Evolutionary conservation across 768 basidiomycete species (phyloP).

Genomic region (Gymnopilus junonius): DNA sequence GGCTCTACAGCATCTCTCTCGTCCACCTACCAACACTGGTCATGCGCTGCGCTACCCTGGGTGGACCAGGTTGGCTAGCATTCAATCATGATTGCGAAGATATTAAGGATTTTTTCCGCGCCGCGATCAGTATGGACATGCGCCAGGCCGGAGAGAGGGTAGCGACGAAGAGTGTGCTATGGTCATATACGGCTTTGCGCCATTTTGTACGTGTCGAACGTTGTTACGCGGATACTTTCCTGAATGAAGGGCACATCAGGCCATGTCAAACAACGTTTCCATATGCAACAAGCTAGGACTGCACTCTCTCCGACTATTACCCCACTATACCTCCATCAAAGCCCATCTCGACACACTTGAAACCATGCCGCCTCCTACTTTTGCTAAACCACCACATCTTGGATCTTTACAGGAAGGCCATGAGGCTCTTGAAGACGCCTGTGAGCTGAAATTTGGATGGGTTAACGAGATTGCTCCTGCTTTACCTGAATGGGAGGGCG

Average conservation of each 20-base stretch:
- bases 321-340: constrained; percentile 61
- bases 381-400: constrained; percentile 70
- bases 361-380: constrained; percentile 55
- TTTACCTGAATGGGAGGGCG: constrained; percentile 51
- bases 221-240: constrained; percentile 12
- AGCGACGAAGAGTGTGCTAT: constrained; percentile 78
- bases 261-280: constrained; percentile 69
- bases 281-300: constrained; percentile 69
- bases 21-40: constrained; percentile 71
- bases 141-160: constrained; percentile 79
- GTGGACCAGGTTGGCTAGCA: constrained; percentile 71
- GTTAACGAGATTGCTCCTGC: constrained; percentile 37
- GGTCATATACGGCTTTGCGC: constrained; percentile 78
- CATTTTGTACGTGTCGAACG: constrained; percentile 62
- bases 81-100: constrained; percentile 70
- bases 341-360: constrained; percentile 66
- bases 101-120: constrained; percentile 75
- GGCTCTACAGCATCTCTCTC: constrained; percentile 66
- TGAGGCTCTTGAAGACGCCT: constrained; percentile 68
- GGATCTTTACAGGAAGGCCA: constrained; percentile 62
- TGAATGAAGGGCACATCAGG: constrained; percentile 42
- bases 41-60: constrained; percentile 63
- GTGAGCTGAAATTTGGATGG: constrained; percentile 55
- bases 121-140: constrained; percentile 75
- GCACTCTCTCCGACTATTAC: constrained; percentile 68